These are phyloP conservation scores for Dothideomycetes sp. DNA, from an alignment of 2,329 filamentous ascomycete species.

Conservation along the genomic window DNA sequence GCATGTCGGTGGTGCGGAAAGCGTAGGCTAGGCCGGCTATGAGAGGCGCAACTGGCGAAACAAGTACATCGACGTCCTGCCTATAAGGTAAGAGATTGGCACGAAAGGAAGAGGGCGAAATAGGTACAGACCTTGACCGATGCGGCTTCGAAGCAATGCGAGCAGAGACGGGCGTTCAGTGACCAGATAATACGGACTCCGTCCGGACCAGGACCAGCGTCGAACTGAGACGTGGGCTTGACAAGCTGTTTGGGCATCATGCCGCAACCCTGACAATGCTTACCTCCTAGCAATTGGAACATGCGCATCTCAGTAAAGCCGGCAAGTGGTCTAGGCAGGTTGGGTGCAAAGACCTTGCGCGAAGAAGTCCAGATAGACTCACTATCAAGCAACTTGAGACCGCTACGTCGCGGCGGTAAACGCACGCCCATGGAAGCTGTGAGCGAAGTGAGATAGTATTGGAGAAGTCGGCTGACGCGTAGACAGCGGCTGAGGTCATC, in stretches of 20 bases:
- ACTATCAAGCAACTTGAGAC: conserved; percentile 40
- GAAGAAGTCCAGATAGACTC: conserved; percentile 64
- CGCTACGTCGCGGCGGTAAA: conserved; percentile 1
- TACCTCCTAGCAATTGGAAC: conserved; percentile 60
- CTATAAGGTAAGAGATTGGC: conserved; percentile 18
- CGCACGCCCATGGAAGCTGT: conserved; percentile 12
- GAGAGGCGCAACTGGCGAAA: conserved; percentile 53
- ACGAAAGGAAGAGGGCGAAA: conserved; percentile 11
- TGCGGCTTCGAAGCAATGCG: conserved; percentile 51
- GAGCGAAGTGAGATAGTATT: conserved; percentile 20
- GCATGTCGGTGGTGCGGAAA: conserved; percentile 52
- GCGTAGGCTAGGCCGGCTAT: conserved; percentile 61
- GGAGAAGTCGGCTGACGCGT: conserved; percentile 24
- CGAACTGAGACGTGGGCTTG: conserved; percentile 37
- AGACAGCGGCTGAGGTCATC: conserved; percentile 25
- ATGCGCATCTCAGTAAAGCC: conserved; percentile 62
- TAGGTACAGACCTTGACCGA: conserved; percentile 53
- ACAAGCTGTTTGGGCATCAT: conserved; percentile 26
- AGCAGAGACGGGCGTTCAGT: conserved; percentile 60
- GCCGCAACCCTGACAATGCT: conserved; percentile 59
- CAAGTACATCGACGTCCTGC: conserved; percentile 61
- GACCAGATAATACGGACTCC: conserved; percentile 60
- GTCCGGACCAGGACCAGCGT: conserved; percentile 52
- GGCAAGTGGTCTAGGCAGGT: conserved; percentile 59
- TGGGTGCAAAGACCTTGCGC: conserved; percentile 54